Conservation (phyloP, 768 basidiomycete species). For the Cubamyces lactineus region DNA sequence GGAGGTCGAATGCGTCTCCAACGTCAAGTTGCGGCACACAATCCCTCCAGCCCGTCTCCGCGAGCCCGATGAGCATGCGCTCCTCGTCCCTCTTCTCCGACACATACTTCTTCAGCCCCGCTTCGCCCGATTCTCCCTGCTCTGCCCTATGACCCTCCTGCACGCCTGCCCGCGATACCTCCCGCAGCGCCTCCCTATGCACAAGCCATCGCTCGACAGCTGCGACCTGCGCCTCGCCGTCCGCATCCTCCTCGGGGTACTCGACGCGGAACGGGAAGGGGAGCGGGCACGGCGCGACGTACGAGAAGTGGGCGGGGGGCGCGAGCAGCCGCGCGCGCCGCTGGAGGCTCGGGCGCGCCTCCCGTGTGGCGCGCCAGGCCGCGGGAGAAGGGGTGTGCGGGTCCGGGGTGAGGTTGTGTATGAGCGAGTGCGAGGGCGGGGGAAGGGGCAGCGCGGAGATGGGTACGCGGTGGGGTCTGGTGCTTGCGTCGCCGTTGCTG, state of each 20-base stretch:
- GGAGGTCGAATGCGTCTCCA: conserved; percentile 74
- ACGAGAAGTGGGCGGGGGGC: conserved; percentile 69
- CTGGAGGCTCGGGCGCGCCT: conserved; percentile 62
- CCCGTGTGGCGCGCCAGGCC: conserved; percentile 55
- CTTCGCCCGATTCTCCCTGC: conserved; percentile 32
- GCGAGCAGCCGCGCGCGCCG: conserved; percentile 67
- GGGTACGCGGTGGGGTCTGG: conserved; percentile 31
- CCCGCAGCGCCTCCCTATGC: conserved; percentile 60
- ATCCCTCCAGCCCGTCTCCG: conserved; percentile 68
- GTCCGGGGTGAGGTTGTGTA: conserved; percentile 61
- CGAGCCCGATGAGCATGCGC: conserved; percentile 70
- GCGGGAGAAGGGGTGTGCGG: conserved; percentile 52
- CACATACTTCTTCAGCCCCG: conserved; percentile 49
- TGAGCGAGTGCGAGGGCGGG: conserved; percentile 43
- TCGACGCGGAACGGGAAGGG: conserved; percentile 82
- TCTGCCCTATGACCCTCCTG: conserved; percentile 18
- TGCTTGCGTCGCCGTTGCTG: not conserved
- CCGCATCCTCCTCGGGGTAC: conserved; percentile 46
- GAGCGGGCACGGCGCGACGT: conserved; percentile 79
- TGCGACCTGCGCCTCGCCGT: conserved; percentile 45
- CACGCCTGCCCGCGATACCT: conserved; percentile 30
- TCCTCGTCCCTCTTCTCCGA: conserved; percentile 51
- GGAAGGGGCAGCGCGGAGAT: conserved; percentile 62
- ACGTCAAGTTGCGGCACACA: conserved; percentile 85
- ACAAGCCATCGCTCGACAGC: conserved; percentile 81